Evolutionary conservation across 192 early-diverging fungal genomes (phyloP).

Genomic region (Coemansia sp.): DNA sequence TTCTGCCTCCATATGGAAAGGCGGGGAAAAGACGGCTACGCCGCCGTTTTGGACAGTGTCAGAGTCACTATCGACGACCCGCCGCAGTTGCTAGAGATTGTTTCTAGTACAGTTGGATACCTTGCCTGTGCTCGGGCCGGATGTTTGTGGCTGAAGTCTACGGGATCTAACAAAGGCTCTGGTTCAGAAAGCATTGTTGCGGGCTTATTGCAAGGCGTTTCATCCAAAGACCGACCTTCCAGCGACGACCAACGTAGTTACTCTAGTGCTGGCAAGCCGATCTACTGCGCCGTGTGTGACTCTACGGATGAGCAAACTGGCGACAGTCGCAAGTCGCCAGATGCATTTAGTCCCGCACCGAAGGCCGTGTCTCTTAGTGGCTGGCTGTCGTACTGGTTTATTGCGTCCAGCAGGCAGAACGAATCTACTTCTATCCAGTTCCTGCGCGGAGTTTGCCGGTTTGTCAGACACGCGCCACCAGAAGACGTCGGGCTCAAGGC

Average conservation of each 20-base stretch:
- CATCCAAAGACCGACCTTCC: neutral
- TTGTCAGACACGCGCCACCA: conserved; percentile 41
- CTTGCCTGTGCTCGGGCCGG: conserved; percentile 50
- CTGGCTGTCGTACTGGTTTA: conserved; percentile 57
- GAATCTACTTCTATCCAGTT: conserved; percentile 29
- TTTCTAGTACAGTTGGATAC: conserved; percentile 32
- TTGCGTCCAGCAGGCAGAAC: conserved; percentile 35
- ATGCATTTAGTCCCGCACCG: neutral
- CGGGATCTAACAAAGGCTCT: neutral
- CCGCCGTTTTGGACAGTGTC: conserved; percentile 13
- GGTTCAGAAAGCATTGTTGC: neutral
- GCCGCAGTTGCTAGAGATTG: conserved; percentile 34
- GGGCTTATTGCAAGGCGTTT: neutral
- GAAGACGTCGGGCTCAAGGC: conserved; percentile 36
- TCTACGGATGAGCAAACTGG: neutral
- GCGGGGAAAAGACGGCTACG: conserved; percentile 19
- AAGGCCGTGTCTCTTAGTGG: conserved; percentile 31
- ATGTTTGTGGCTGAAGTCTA: conserved; percentile 3
- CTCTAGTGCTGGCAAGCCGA: neutral
- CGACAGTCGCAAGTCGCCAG: neutral
- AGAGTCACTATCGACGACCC: conserved; percentile 39
- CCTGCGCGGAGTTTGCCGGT: conserved; percentile 33
- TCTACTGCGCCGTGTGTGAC: conserved; percentile 3
- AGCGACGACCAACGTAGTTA: neutral
- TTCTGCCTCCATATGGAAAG: conserved; percentile 21